Conservation (phyloP, 768 basidiomycete species). For the Rhizopogon roseolus region DNA sequence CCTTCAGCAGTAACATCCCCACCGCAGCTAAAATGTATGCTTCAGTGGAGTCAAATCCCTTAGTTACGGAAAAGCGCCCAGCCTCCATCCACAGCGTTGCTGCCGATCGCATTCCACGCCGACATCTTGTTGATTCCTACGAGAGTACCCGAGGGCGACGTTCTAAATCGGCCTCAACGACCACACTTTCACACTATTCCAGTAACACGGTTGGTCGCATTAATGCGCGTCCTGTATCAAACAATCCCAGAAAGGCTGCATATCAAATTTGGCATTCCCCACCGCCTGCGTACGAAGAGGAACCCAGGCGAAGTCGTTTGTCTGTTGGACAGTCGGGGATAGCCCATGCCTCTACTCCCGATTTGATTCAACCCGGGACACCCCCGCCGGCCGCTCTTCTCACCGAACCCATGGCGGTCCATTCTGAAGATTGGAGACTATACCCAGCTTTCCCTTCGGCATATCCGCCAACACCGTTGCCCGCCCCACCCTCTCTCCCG, state of each 20-base stretch:
- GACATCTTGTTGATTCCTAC: slow-evolving; percentile 1
- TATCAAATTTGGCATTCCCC: slow-evolving; percentile 64
- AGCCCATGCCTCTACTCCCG: slow-evolving; percentile 2
- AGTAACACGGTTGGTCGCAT: slow-evolving; percentile 14
- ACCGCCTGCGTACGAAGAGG: slow-evolving; percentile 36
- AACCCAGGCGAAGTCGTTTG: slow-evolving; percentile 23
- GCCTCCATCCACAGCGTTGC: slow-evolving; percentile 14
- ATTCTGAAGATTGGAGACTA: slow-evolving; percentile 64
- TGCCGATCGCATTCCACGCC: slow-evolving; percentile 7
- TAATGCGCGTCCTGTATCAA: slow-evolving; percentile 20
- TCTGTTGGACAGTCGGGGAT: slow-evolving; percentile 11
- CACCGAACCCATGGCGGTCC: slow-evolving; percentile 28
- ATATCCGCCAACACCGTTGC: slow-evolving; percentile 68
- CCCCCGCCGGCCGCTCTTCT: slow-evolving; percentile 1
- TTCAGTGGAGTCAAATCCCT: slow-evolving; percentile 6
- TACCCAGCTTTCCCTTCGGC: slow-evolving; percentile 76
- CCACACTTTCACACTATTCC: slow-evolving; percentile 20
- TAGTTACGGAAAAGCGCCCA: slow-evolving; percentile 5
- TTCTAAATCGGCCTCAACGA: slow-evolving; percentile 11
- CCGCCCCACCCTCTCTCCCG: slow-evolving; percentile 30
- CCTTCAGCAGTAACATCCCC: slow-evolving; percentile 11
- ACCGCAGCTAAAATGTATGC: slow-evolving; percentile 5
- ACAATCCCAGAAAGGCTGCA: slow-evolving; percentile 9
- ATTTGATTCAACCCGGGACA: neutral
- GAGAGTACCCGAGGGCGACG: slow-evolving; percentile 7